Percentiles rank a stretch among this genome's conserved stretches.
Evolutionary conservation across 2,329 filamentous ascomycete species (phyloP).

Genomic region (Paecilomyces sp.): DNA sequence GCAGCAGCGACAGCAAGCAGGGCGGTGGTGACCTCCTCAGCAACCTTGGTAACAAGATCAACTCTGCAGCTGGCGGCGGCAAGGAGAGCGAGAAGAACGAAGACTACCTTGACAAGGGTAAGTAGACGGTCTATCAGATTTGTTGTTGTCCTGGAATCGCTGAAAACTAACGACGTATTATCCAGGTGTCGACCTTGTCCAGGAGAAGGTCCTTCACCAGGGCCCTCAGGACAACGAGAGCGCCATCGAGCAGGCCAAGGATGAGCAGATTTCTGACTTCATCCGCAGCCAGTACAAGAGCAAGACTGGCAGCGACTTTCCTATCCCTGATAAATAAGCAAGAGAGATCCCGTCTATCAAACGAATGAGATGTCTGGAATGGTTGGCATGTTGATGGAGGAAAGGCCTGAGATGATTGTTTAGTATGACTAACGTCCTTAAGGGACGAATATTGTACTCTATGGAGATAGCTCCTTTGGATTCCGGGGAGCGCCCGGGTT

Average conservation of each 20-base stretch:
- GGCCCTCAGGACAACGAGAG: conserved; percentile 66
- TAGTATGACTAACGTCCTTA: background rate
- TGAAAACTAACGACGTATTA: background rate
- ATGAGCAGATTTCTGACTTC: conserved; percentile 29
- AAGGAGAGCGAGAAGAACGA: conserved; percentile 25
- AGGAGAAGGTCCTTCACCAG: conserved; percentile 65
- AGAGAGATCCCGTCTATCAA: background rate
- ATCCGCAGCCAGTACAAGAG: conserved; percentile 23
- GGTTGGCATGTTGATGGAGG: background rate
- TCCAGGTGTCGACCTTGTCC: conserved; percentile 67
- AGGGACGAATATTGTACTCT: background rate
- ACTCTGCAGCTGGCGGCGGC: conserved; percentile 65
- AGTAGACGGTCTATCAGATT: conserved; percentile 7
- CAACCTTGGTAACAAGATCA: conserved; percentile 63
- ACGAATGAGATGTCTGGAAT: background rate
- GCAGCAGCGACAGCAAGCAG: conserved; percentile 12
- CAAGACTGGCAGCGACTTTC: background rate
- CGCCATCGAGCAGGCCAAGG: conserved; percentile 75
- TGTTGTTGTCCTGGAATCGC: background rate
- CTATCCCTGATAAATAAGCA: background rate
- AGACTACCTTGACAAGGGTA: conserved; percentile 67
- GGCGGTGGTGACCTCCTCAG: conserved; percentile 45
- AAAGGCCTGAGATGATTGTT: background rate
- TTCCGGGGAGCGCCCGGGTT: no score
- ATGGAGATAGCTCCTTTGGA: background rate